A percentile compares a stretch with the other conserved stretches of the same genome.
phyloP scores from a whole-genome alignment of 2,329 filamentous ascomycete species.

The Fusarium sp. region DNA sequence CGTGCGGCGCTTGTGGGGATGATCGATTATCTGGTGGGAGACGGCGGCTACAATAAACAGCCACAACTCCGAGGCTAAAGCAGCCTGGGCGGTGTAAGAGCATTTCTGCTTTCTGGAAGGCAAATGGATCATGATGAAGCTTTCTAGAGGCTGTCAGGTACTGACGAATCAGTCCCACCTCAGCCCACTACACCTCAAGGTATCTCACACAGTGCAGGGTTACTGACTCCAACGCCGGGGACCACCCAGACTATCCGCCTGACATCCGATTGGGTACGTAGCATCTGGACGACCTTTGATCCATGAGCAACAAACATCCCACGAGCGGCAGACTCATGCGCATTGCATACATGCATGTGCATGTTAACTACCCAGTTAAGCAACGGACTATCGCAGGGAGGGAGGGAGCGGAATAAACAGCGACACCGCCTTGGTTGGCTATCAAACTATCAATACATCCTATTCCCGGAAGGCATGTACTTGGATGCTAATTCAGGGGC shows the following conservation, averaged over 20 bases:
- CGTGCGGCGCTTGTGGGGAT: conserved; percentile 23
- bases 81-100: conserved; percentile 27
- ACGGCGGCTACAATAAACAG: conserved; percentile 14
- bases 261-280: conserved; percentile 48
- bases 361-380: conserved; percentile 39
- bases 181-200: conserved; percentile 29
- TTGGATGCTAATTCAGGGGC: conserved; percentile 17
- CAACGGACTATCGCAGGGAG: conserved; percentile 37
- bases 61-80: conserved; percentile 15
- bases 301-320: conserved; percentile 49
- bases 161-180: conserved; percentile 34
- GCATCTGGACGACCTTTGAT: conserved; percentile 44
- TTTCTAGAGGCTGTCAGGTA: conserved; percentile 28
- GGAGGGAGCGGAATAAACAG: conserved; percentile 30
- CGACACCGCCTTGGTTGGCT: conserved; percentile 27
- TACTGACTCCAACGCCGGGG: conserved; percentile 38
- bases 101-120: conserved; percentile 31
- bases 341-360: conserved; percentile 44
- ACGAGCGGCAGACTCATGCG: conserved; percentile 48
- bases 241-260: conserved; percentile 38
- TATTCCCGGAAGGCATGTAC: conserved; percentile 5
- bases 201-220: conserved; percentile 47
- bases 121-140: conserved; percentile 28
- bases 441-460: conserved; percentile 9
- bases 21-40: conserved; percentile 13